Percentiles rank a stretch among this genome's conserved stretches.
Conservation (phyloP, 495 filamentous ascomycete genomes). For the Pseudotulostoma volvatum region DNA sequence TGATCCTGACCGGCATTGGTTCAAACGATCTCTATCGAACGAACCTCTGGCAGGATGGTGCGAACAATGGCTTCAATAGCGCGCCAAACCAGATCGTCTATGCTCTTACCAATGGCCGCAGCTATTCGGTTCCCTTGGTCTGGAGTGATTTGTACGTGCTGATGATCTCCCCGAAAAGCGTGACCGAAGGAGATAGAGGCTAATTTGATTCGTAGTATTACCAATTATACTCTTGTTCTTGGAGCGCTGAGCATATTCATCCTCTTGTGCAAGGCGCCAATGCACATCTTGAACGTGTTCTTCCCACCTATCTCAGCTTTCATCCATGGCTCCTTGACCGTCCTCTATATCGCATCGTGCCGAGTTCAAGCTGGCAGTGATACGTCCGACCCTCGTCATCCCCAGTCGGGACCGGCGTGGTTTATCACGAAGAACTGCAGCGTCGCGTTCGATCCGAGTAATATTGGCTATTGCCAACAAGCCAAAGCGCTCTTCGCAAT, state of each 20-base stretch:
- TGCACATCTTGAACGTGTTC: slow-evolving; percentile 56
- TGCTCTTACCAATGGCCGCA: slow-evolving; percentile 56
- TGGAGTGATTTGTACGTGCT: slow-evolving; percentile 66
- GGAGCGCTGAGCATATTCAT: slow-evolving; percentile 46
- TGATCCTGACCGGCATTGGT: slow-evolving; percentile 71
- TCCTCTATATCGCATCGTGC: slow-evolving; percentile 49
- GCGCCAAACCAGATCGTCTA: slow-evolving; percentile 56
- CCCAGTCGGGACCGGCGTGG: slow-evolving; percentile 56
- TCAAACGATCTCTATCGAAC: slow-evolving; percentile 66
- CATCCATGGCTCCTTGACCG: slow-evolving; percentile 40
- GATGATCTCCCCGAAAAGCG: slow-evolving; percentile 2
- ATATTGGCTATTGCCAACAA: slow-evolving; percentile 55
- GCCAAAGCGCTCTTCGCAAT: slow-evolving; percentile 62
- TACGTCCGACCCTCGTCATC: slow-evolving; percentile 53
- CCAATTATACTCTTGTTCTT: slow-evolving; percentile 68
- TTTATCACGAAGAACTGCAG: slow-evolving; percentile 67
- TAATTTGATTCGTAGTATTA: slow-evolving; percentile 36
- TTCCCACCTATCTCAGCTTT: slow-evolving; percentile 48
- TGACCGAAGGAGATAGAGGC: slow-evolving; percentile 3
- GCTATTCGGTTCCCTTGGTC: slow-evolving; percentile 51
- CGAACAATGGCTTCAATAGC: slow-evolving; percentile 68
- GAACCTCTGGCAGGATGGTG: slow-evolving; percentile 66
- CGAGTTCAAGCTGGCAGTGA: slow-evolving; percentile 66
- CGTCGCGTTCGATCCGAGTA: slow-evolving; percentile 37
- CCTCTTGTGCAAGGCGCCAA: slow-evolving; percentile 40